Percentiles rank a stretch among this genome's conserved stretches.
phyloP scores from a whole-genome alignment of 352 stramenopile genomes.

The Globisporangium mamillatum region DNA sequence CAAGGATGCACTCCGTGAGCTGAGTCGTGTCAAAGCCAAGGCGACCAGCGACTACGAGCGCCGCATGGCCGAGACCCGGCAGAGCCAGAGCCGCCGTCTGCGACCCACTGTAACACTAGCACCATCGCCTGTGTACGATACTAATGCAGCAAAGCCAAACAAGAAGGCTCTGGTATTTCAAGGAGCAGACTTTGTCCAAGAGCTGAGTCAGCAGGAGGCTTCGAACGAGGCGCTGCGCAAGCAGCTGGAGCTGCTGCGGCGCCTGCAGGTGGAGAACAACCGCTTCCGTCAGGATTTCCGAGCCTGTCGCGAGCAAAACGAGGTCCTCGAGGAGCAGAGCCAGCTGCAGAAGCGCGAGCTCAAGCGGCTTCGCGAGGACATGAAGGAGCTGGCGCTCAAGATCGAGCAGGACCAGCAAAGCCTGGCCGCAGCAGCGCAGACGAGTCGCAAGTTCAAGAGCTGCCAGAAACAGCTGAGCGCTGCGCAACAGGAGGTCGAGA shows the following conservation, averaged over 20 bases:
- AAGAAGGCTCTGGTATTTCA: background rate
- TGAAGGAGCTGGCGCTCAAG: conserved; percentile 25
- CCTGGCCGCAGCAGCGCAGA: conserved; percentile 33
- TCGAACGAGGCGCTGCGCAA: conserved; percentile 67
- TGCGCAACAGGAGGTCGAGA: conserved; percentile 32
- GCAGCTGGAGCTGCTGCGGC: conserved; percentile 64
- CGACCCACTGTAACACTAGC: background rate
- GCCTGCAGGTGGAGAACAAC: conserved; percentile 71
- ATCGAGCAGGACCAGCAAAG: conserved; percentile 39
- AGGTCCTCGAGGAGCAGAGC: conserved; percentile 39
- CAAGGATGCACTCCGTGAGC: conserved; percentile 23
- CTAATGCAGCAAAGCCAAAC: background rate
- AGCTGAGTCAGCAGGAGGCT: conserved; percentile 50
- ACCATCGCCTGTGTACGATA: background rate
- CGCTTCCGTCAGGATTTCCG: conserved; percentile 56
- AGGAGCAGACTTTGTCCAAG: conserved; percentile 16
- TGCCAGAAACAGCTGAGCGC: conserved; percentile 36
- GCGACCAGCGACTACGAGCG: conserved; percentile 34
- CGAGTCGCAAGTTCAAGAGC: conserved; percentile 40
- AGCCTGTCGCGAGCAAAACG: conserved; percentile 42
- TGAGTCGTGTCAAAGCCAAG: conserved; percentile 38
- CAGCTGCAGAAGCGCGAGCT: conserved; percentile 44
- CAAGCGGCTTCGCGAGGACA: conserved; percentile 42
- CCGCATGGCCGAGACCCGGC: conserved; percentile 16
- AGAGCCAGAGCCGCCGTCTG: conserved; percentile 5